These are phyloP conservation scores for Clarireedia homoeocarpa DNA, from an alignment of 2,329 filamentous ascomycete species.

Conservation along the genomic window DNA sequence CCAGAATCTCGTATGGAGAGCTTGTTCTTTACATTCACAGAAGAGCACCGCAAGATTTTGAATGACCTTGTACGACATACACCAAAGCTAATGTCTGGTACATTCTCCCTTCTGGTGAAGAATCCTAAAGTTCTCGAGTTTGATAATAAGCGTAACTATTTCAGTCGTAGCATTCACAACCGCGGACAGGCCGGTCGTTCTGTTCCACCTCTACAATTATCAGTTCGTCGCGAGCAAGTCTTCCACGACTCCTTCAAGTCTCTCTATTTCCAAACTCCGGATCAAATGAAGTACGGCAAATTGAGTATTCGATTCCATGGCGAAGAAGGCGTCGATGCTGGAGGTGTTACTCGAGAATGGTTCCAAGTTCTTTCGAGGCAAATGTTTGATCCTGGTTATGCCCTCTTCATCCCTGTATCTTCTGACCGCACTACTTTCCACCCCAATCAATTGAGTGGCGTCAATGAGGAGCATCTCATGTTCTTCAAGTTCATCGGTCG, in stretches of 20 bases:
- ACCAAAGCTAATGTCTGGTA: slow-evolving; percentile 96
- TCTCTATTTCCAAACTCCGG: slow-evolving; percentile 92
- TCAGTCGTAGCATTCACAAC: slow-evolving; percentile 84
- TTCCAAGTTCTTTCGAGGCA: slow-evolving; percentile 95
- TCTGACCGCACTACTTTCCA: slow-evolving; percentile 98
- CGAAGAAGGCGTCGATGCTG: slow-evolving; percentile 95
- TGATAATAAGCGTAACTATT: slow-evolving; percentile 99
- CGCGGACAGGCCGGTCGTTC: slow-evolving; percentile 62
- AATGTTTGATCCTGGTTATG: slow-evolving; percentile 99
- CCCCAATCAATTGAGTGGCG: slow-evolving; percentile 84
- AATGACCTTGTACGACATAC: slow-evolving; percentile 97
- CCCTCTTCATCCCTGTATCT: slow-evolving; percentile 90
- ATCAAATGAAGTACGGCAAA: slow-evolving; percentile 99
- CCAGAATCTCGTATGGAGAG: slow-evolving; percentile 78
- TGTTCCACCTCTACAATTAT: slow-evolving; percentile 69
- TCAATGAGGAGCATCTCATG: slow-evolving; percentile 92
- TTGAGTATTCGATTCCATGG: slow-evolving; percentile 95
- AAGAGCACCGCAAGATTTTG: slow-evolving; percentile 93
- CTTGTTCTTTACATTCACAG: slow-evolving; percentile 94
- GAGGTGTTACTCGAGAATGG: slow-evolving; percentile 96
- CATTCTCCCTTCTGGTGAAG: slow-evolving; percentile 91
- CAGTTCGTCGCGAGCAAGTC: slow-evolving; percentile 86
- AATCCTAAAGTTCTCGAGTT: slow-evolving; percentile 99
- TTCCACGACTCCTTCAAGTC: slow-evolving; percentile 98
- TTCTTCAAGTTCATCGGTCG: slow-evolving; percentile 99